Conservation (phyloP, 2,329 filamentous ascomycete genomes). For the Xylariaceae sp. region DNA sequence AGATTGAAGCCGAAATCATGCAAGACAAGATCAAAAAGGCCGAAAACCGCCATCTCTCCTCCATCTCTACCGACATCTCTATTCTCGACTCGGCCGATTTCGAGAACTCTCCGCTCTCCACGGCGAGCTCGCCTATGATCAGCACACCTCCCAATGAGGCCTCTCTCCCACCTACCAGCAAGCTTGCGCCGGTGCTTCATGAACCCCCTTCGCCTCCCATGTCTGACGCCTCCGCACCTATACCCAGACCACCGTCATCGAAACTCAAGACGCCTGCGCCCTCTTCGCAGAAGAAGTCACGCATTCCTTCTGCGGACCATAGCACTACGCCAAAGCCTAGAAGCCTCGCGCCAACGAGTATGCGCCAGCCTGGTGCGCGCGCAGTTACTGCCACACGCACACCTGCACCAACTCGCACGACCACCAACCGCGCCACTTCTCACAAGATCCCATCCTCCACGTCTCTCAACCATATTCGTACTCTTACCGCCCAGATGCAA, state of each 20-base stretch:
- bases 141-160: constrained; percentile 83
- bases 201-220: constrained; percentile 94
- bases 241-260: constrained; percentile 58
- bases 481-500: constrained; percentile 95
- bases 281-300: constrained; percentile 52
- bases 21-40: constrained; percentile 89
- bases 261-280: constrained; percentile 47
- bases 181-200: constrained; percentile 68
- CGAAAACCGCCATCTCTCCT: constrained; percentile 62
- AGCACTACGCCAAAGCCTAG: constrained; percentile 62
- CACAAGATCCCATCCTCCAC: constrained; percentile 63
- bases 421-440: constrained; percentile 51
- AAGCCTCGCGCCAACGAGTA: constrained; percentile 46
- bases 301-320: constrained; percentile 61
- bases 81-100: constrained; percentile 74
- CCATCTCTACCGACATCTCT: constrained; percentile 68
- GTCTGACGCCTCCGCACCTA: constrained; percentile 78
- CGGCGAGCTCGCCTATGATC: constrained; percentile 88
- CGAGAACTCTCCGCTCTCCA: constrained; percentile 79
- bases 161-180: constrained; percentile 58
- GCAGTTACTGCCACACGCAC: constrained; percentile 56
- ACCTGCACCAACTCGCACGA: constrained; percentile 56
- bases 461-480: constrained; percentile 91
- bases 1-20: constrained; percentile 92
- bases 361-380: constrained; percentile 49